Percentiles rank a stretch among this genome's conserved stretches.
phyloP scores from a whole-genome alignment of 225 moss, liverwort and hornwort genomes.

The Climacium dendroides region DNA sequence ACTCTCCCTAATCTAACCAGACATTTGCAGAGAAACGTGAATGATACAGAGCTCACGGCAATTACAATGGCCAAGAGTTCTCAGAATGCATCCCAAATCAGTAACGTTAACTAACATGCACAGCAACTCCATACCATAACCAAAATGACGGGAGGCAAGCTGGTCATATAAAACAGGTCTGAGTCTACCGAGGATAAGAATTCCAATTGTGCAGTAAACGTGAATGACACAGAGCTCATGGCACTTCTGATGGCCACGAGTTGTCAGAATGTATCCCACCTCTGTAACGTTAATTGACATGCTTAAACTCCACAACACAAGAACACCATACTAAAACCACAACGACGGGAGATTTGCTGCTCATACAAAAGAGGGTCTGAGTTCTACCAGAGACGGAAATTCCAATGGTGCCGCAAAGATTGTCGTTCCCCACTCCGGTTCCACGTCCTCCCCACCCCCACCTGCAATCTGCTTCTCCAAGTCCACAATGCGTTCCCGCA shows the following conservation, averaged over 20 bases:
- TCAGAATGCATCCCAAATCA: background rate
- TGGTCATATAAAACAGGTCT: background rate
- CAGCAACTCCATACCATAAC: background rate
- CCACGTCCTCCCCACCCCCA: slow-evolving; percentile 15
- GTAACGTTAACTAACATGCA: background rate
- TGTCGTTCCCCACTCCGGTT: slow-evolving; percentile 18
- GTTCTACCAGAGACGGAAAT: slow-evolving; percentile 15
- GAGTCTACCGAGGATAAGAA: background rate
- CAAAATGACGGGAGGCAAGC: background rate
- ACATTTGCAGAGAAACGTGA: background rate
- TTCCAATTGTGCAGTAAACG: background rate
- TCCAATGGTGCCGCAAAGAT: slow-evolving; percentile 6
- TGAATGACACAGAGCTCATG: background rate
- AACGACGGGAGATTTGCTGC: background rate
- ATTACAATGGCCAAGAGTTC: background rate
- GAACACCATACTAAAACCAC: background rate
- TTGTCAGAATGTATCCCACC: background rate
- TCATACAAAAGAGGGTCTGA: background rate
- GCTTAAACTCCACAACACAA: background rate
- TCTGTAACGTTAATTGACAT: background rate
- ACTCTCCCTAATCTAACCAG: background rate
- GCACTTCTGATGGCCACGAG: background rate
- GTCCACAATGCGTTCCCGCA: background rate
- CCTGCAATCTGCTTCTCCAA: slow-evolving; percentile 15
- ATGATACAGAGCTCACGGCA: background rate